Conservation (phyloP, 2,329 filamentous ascomycete species). For the Colletotrichum sp. region DNA sequence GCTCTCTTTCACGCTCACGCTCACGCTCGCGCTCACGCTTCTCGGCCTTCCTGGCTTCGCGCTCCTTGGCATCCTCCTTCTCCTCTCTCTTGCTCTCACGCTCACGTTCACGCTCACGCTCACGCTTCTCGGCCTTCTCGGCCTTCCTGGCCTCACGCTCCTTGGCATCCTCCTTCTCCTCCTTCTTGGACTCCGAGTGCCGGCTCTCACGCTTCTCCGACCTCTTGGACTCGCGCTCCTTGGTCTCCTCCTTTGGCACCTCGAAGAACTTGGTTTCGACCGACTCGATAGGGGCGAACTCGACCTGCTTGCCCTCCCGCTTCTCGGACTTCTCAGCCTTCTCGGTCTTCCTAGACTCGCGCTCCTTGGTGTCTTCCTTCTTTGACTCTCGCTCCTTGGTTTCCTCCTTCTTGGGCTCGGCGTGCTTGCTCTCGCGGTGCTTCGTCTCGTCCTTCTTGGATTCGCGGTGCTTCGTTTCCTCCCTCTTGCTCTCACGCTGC, state of each 20-base stretch:
- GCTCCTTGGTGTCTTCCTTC: neutral
- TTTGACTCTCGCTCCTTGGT: neutral
- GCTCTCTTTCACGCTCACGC: neutral
- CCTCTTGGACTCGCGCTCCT: neutral
- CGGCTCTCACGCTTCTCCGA: neutral
- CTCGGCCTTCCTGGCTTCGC: neutral
- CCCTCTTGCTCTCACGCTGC: neutral
- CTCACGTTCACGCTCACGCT: neutral
- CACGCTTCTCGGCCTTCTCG: neutral
- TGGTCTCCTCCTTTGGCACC: neutral
- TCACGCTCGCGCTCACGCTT: neutral
- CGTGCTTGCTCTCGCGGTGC: neutral
- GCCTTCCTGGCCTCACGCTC: neutral
- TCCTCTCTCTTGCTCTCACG: neutral
- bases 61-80: neutral
- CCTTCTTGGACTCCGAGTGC: neutral
- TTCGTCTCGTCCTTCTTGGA: neutral
- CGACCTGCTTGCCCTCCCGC: neutral
- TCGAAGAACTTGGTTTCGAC: neutral
- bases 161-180: neutral
- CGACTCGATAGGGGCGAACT: neutral
- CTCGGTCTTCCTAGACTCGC: neutral
- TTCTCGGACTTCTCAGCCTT: neutral
- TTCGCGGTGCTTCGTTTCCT: neutral
- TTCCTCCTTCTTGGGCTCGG: neutral